phyloP scores from a whole-genome alignment of 768 basidiomycete species.

The Leccinum imitatum region DNA sequence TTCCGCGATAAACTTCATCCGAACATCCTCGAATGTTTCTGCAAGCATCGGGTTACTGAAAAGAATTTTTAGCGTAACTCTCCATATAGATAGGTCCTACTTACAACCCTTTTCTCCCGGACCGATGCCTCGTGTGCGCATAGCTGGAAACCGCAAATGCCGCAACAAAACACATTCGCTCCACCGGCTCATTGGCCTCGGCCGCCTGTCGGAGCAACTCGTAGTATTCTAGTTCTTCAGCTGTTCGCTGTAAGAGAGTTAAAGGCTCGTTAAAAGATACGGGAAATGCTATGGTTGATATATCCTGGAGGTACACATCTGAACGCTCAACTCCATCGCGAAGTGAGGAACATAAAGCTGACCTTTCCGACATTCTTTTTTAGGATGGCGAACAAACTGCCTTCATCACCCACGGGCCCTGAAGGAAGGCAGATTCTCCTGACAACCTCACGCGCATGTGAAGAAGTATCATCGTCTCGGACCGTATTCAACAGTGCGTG shows the following conservation, averaged over 20 bases:
- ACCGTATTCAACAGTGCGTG: background rate
- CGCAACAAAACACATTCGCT: constrained; percentile 73
- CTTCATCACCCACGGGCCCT: constrained; percentile 67
- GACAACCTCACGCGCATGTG: constrained; percentile 32
- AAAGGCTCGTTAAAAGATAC: constrained; percentile 90
- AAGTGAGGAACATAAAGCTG: constrained; percentile 8
- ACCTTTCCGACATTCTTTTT: constrained; percentile 92
- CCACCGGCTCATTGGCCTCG: constrained; percentile 52
- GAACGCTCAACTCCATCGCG: background rate
- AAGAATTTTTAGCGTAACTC: constrained; percentile 10
- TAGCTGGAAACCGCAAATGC: constrained; percentile 87
- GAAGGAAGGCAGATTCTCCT: constrained; percentile 62
- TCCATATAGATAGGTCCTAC: constrained; percentile 30
- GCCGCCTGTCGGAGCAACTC: constrained; percentile 68
- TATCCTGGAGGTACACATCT: constrained; percentile 49
- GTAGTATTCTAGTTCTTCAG: constrained; percentile 83
- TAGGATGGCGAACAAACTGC: constrained; percentile 76
- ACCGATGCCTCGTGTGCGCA: constrained; percentile 75
- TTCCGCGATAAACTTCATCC: constrained; percentile 82
- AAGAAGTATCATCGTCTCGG: constrained; percentile 7
- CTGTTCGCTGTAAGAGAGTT: constrained; percentile 75
- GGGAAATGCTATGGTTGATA: constrained; percentile 81
- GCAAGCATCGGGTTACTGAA: constrained; percentile 84
- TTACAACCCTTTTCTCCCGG: constrained; percentile 86
- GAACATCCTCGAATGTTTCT: constrained; percentile 82